Evolutionary conservation across 352 stramenopile species (phyloP).

Genomic region (Albugo laibachii): DNA sequence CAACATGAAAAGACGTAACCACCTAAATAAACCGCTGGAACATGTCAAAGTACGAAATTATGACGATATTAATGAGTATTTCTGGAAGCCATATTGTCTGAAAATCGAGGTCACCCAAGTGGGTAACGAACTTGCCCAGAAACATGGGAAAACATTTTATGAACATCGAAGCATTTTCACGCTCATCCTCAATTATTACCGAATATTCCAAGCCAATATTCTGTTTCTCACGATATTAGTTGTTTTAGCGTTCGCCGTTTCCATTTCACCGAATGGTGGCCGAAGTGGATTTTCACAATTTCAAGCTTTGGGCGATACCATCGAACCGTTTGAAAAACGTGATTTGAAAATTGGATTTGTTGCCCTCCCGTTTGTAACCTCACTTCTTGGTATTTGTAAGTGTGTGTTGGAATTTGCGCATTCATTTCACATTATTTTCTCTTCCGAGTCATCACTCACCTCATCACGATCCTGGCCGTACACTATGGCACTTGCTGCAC

Average conservation of each 20-base stretch:
- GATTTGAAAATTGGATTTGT: slow-evolving; percentile 46
- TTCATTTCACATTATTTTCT: slow-evolving; percentile 30
- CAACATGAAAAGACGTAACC: slow-evolving; percentile 48
- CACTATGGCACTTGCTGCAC: slow-evolving; percentile 26
- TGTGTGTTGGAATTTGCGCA: slow-evolving; percentile 35
- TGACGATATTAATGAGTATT: slow-evolving; percentile 69
- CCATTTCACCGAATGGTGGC: slow-evolving; percentile 35
- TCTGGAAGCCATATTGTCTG: slow-evolving; percentile 50
- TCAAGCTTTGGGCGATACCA: slow-evolving; percentile 25
- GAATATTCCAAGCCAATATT: slow-evolving; percentile 69
- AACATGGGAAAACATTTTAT: slow-evolving; percentile 61
- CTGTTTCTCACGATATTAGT: slow-evolving; percentile 48
- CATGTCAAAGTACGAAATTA: slow-evolving; percentile 56
- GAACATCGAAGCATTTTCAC: slow-evolving; percentile 59
- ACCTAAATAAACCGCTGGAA: slow-evolving; percentile 35
- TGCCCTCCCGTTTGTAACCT: slow-evolving; percentile 23
- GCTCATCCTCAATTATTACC: slow-evolving; percentile 54
- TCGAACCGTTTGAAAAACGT: slow-evolving; percentile 24
- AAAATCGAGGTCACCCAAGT: slow-evolving; percentile 28
- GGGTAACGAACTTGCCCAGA: slow-evolving; percentile 25
- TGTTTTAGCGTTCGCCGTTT: slow-evolving; percentile 30
- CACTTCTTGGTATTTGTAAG: slow-evolving; percentile 28
- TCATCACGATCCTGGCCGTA: slow-evolving; percentile 42
- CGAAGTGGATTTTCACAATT: slow-evolving; percentile 42
- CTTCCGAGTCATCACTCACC: slow-evolving; percentile 16